These are phyloP conservation scores for Penicillium soppii DNA, from an alignment of 495 filamentous ascomycete species.

Conservation along the genomic window DNA sequence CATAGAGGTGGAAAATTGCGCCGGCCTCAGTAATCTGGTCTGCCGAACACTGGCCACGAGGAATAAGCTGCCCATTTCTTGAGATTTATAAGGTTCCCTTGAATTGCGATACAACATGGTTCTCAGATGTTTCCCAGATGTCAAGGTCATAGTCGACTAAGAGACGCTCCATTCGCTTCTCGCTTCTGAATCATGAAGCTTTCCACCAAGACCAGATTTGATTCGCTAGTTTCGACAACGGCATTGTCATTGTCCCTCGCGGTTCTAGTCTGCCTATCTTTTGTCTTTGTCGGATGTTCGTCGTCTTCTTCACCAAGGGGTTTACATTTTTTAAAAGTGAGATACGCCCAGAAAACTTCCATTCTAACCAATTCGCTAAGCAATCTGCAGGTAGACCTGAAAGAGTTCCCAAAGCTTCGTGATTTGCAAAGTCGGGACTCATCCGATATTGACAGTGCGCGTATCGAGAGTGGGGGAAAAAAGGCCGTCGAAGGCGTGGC, in stretches of 20 bases:
- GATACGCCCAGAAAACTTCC: background rate
- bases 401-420: background rate
- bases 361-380: background rate
- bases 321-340: constrained; percentile 1
- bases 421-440: background rate
- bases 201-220: background rate
- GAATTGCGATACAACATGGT: background rate
- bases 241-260: background rate
- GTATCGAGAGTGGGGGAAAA: background rate
- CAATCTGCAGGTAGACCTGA: background rate
- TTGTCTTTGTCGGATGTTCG: background rate
- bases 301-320: background rate
- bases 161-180: background rate
- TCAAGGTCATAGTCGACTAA: background rate
- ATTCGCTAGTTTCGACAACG: background rate
- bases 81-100: background rate
- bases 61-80: background rate
- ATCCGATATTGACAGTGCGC: background rate
- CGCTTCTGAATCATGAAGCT: background rate
- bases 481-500: background rate
- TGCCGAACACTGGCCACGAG: background rate
- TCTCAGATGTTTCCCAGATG: background rate
- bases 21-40: background rate
- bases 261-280: background rate
- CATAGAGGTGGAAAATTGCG: background rate